Conservation (phyloP, 2,329 filamentous ascomycete species). For the Hymenoscyphus fraxineus region DNA sequence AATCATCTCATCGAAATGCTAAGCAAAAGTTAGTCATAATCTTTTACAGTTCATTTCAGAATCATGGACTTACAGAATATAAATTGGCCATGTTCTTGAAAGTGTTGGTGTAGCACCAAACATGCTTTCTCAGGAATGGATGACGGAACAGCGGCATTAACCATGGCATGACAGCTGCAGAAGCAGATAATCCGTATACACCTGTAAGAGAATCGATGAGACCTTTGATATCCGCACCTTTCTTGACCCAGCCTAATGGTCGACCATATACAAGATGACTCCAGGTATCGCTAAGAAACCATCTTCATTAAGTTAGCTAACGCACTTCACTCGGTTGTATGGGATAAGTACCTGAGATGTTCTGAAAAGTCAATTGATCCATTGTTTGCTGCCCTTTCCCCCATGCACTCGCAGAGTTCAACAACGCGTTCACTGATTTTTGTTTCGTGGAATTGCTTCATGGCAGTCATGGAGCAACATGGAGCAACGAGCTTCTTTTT, state of each 20-base stretch:
- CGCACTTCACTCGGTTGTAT: too few relatives aligned
- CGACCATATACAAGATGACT: constrained; percentile 3
- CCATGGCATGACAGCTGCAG: constrained; percentile 1
- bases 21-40: too few relatives aligned
- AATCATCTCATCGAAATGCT: too few relatives aligned
- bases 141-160: not conserved
- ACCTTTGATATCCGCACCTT: constrained; percentile 1
- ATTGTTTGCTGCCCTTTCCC: too few relatives aligned
- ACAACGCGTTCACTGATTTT: too few relatives aligned
- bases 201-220: not conserved
- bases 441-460: not conserved
- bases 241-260: constrained; percentile 1
- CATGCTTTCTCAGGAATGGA: not conserved
- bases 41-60: too few relatives aligned
- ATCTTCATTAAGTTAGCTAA: not conserved
- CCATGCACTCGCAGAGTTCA: too few relatives aligned
- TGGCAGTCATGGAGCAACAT: constrained; percentile 2
- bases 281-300: constrained; percentile 5
- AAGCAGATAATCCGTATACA: not conserved
- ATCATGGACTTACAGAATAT: too few relatives aligned
- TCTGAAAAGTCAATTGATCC: too few relatives aligned
- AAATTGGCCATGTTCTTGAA: not conserved
- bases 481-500: constrained; percentile 2
- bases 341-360: too few relatives aligned
- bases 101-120: constrained; percentile 2